Conservation (phyloP, 225 moss, liverwort and hornwort species). For the Sphagnum contortum region DNA sequence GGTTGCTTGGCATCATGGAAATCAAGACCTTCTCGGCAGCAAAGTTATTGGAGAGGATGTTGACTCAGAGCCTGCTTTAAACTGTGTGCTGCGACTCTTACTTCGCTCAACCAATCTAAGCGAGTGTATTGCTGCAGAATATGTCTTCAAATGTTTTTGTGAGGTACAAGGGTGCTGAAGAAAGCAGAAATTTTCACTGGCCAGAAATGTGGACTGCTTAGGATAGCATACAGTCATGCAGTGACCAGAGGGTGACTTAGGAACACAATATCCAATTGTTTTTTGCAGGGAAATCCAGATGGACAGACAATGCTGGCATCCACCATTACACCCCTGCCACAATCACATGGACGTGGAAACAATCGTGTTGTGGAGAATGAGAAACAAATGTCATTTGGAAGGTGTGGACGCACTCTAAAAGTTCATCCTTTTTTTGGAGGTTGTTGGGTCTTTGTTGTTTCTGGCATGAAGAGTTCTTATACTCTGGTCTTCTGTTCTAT, state of each 20-base stretch:
- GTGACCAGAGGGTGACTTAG: slow-evolving; percentile 2
- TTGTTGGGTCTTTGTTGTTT: slow-evolving; percentile 4
- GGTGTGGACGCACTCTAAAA: slow-evolving; percentile 23
- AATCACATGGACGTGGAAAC: slow-evolving; percentile 38
- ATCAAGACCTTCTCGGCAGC: slow-evolving; percentile 83
- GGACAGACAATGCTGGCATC: slow-evolving; percentile 96
- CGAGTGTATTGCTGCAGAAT: slow-evolving; percentile 98
- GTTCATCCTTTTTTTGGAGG: not conserved
- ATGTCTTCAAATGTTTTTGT: slow-evolving; percentile 84
- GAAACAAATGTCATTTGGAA: slow-evolving; percentile 74
- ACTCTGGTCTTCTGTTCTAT: not conserved
- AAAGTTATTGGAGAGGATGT: slow-evolving; percentile 80
- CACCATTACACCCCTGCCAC: slow-evolving; percentile 89
- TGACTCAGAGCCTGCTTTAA: slow-evolving; percentile 77
- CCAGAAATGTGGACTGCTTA: no score
- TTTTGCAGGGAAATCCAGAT: slow-evolving; percentile 83
- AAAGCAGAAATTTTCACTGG: no score
- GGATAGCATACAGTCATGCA: no score
- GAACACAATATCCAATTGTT: slow-evolving; percentile 3
- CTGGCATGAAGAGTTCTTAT: slow-evolving; percentile 18
- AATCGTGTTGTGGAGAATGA: slow-evolving; percentile 42
- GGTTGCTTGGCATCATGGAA: slow-evolving; percentile 70
- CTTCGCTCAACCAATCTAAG: slow-evolving; percentile 77
- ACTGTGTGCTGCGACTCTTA: slow-evolving; percentile 80
- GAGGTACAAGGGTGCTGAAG: slow-evolving; percentile 27